Conservation (phyloP, 306 rosid genomes). For the Quercus aquifolioides region DNA sequence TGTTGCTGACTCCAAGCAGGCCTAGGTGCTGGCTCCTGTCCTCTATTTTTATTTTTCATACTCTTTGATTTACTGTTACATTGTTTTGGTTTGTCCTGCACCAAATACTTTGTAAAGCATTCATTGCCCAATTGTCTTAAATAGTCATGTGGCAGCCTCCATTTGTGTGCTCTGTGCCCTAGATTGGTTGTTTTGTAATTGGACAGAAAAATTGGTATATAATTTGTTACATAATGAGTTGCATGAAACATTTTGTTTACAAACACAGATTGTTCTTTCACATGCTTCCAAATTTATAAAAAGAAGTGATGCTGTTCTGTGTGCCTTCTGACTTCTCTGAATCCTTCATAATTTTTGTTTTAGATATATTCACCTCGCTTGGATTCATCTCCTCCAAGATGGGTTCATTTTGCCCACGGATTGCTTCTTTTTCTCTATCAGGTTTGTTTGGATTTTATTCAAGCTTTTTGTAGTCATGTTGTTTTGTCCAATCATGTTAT, state of each 20-base stretch:
- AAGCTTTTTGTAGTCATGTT: background rate
- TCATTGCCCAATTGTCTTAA: background rate
- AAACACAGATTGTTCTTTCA: background rate
- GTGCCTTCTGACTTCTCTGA: background rate
- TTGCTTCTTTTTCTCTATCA: conserved; percentile 90
- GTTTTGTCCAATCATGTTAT: background rate
- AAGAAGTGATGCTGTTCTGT: background rate
- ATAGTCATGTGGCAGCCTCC: no score
- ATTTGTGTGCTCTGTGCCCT: no score
- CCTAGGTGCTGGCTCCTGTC: no score
- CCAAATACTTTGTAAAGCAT: background rate
- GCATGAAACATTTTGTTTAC: background rate
- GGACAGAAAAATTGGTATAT: background rate
- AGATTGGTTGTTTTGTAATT: background rate
- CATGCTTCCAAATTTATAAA: background rate
- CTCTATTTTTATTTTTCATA: no score
- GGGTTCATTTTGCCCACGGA: conserved; percentile 93
- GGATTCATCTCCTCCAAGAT: conserved; percentile 94
- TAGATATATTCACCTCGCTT: conserved; percentile 84
- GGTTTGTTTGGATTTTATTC: conserved; percentile 39
- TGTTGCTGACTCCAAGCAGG: no score
- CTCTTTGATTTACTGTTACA: no score
- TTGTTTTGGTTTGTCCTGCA: no score
- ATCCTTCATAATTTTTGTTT: conserved; percentile 7
- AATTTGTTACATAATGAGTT: background rate